Conservation (phyloP, 192 early-diverging fungal species). For the Mortierella claussenii region DNA sequence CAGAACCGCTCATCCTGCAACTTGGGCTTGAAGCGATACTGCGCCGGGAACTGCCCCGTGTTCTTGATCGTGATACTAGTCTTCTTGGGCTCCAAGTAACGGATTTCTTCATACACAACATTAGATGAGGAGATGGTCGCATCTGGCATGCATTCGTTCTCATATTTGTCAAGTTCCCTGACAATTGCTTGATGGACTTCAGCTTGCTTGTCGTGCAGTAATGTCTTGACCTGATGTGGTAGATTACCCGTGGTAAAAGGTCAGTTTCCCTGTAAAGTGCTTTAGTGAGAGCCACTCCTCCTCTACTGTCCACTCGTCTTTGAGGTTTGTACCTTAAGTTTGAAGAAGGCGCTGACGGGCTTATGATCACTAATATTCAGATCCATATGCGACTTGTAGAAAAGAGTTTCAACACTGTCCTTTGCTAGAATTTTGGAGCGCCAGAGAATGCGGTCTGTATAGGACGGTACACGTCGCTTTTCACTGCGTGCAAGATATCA, state of each 20-base stretch:
- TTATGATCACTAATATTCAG: constrained; percentile 89
- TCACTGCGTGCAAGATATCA: constrained; percentile 57
- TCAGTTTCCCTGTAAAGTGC: not conserved
- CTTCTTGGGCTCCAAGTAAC: constrained; percentile 63
- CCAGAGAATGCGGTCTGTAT: constrained; percentile 96
- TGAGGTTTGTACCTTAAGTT: too few relatives aligned
- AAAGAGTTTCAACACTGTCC: constrained; percentile 59
- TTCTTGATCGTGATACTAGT: constrained; percentile 73
- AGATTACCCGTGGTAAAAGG: not conserved
- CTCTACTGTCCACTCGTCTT: too few relatives aligned
- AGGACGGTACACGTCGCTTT: constrained; percentile 87
- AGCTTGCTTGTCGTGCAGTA: constrained; percentile 67
- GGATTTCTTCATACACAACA: constrained; percentile 79
- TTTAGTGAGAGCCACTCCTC: too few relatives aligned
- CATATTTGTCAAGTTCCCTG: constrained; percentile 79
- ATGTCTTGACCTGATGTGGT: constrained; percentile 70
- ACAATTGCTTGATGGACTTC: constrained; percentile 68
- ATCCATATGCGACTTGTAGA: constrained; percentile 71
- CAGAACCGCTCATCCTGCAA: constrained; percentile 62
- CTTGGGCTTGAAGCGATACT: constrained; percentile 81
- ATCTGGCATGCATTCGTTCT: constrained; percentile 83
- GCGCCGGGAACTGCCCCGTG: constrained; percentile 76
- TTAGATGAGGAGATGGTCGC: constrained; percentile 67
- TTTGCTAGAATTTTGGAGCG: constrained; percentile 62
- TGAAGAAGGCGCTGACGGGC: constrained; percentile 82